Evolutionary conservation across 169 alveolate species (phyloP), one percentile per base, ranked within the genome.

Genomic region (Cryptosporidium felis): DNA sequence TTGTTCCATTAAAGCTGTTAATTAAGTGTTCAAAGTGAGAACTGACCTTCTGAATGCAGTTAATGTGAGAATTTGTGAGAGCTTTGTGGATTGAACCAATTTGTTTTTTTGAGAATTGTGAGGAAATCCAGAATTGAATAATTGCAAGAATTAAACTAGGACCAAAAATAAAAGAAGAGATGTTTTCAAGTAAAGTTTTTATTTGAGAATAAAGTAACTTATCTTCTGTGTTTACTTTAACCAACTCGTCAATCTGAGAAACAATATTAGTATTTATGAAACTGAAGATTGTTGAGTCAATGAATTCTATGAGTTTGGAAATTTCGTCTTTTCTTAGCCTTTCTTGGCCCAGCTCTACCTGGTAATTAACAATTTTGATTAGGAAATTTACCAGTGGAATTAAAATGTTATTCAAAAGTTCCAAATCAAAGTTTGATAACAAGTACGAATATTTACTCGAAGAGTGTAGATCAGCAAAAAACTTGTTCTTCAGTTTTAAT

Each of bases 91-190:
- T 28, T 34, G 63, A n/a, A 9, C 14, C 18, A 16, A 74, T 21
- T 36, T 49, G 30, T 51, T 74, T 74, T 42, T 74, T 74, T 51
- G 85, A 74, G 26, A 28, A 74, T n/a, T 74, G 49, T 2, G 32
- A 30, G 18, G 23, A n/a, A 9, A 74, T 3, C 85, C 85, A 74
- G 14, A n/a, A 34, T 53, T 74, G 49, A 26, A 74, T 34, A 18
- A 74, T 16, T 8, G 41, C 6, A 28, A 56, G 21, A 1, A 74
- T 34, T 12, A 53, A 53, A 0, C 26, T 18, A n/a, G 85, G 85
- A 1, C 85, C 85, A 53, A 74, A 53, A 74, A 74, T 47, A 74
- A 74, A 18, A 10, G 44, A 74, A 14, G 30, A 38, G 23, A 74
- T 32, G 21, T 47, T 74, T 38, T 74, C 85, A 5, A 74, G 6